A percentile compares a stretch with the other conserved stretches of the same genome.
phyloP scores from a whole-genome alignment of 257 asterid genomes.

The Lycium ferocissimum region DNA sequence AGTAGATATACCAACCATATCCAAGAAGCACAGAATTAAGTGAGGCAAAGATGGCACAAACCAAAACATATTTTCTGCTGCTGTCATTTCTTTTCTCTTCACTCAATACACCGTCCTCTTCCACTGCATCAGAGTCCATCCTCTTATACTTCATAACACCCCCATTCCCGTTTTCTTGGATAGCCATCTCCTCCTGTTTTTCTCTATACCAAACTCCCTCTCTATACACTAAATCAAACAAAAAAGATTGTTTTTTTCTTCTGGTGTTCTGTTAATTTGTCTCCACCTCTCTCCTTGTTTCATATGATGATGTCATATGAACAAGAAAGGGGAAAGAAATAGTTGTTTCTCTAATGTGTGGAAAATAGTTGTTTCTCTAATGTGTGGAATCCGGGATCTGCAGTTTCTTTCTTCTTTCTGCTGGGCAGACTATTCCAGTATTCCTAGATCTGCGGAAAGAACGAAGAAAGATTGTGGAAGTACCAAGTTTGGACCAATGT shows the following conservation, averaged over 20 bases:
- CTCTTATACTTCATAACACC: constrained; percentile 37
- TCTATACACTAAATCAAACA: background rate
- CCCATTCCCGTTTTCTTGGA: constrained; percentile 49
- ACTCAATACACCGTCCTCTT: constrained; percentile 35
- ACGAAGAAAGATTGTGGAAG: background rate
- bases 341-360: background rate
- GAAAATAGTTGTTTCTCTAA: background rate
- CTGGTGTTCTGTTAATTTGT: background rate
- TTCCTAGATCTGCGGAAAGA: constrained; percentile 26
- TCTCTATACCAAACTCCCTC: background rate
- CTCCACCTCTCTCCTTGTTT: background rate
- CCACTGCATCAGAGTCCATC: constrained; percentile 36
- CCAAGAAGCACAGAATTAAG: constrained; percentile 73
- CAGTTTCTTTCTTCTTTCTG: background rate
- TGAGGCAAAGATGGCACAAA: constrained; percentile 69
- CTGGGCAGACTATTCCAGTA: constrained; percentile 20
- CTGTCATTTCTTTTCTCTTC: constrained; percentile 29
- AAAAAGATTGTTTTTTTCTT: background rate
- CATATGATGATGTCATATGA: background rate
- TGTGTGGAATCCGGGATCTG: background rate
- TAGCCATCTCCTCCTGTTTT: constrained; percentile 37
- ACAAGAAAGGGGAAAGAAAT: background rate
- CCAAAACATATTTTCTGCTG: constrained; percentile 54
- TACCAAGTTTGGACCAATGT: background rate
- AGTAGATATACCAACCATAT: constrained; percentile 52